Base-by-base conservation (phyloP, 768 basidiomycete species). In the Chlorophyllum brunneum region DNA sequence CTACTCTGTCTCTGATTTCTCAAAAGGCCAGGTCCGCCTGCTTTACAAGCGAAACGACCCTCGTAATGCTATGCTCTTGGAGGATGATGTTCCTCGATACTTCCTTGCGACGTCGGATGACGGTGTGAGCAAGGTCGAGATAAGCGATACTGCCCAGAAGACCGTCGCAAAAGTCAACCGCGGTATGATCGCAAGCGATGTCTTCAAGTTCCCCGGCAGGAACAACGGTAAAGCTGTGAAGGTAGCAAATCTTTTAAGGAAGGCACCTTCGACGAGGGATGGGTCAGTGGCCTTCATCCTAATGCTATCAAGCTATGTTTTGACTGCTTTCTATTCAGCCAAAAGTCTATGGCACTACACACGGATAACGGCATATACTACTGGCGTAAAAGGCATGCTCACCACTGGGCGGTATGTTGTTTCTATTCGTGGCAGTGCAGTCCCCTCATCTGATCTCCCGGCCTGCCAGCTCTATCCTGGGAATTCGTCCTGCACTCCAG, bases 101-200 rank as follows among this genome's bases (percentile, higher is more conserved):
- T 44, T 43, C 22, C 51, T 52, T 29, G 16, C 51, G n/a, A 52
- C 34, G 30, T 44, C 42, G 4, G 10, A 44, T 1, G 39, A 49
- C 15, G 51, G 51, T 6, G n/a, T 52, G 34, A 45, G 42, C 5
- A 44, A 52, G 24, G 42, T 52, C 33, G 44, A 52, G 34, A 52
- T 52, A 20, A 33, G 33, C 16, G 41, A 52, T 27, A 15, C 15
- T 3, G 16, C 41, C n/a, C 33, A 15, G 30, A 41, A 27, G 3
- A n/a, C 20, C 6, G 20, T 52, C 2, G 42, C 16, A 1, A 42
- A 44, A 8, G 51, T 52, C 1, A 27, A 52, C 2, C 9, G 40
- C 3, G n/a, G 43, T 41, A 38, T 29, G 23, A 4, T 52, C 9
- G 27, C 37, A n/a, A 29, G 18, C n/a, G 51, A 52, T 37, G 27